These are phyloP conservation scores for Quercus berberidifolia DNA, from an alignment of 306 rosid genomes.

Conservation along the genomic window DNA sequence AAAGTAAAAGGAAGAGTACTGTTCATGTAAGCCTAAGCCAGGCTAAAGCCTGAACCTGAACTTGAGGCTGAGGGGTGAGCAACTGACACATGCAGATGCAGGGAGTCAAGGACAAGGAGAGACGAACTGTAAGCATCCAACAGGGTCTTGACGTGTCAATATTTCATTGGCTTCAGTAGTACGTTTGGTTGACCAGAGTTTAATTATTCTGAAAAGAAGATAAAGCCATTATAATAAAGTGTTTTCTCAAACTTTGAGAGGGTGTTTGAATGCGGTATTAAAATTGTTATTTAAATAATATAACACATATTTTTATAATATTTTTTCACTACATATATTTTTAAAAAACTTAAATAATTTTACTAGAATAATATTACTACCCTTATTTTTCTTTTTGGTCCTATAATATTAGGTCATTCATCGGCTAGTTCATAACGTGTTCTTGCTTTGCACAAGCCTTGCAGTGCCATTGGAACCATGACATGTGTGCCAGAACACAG, in stretches of 20 bases:
- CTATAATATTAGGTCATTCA: background rate
- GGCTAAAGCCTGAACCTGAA: background rate
- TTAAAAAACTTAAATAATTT: no score
- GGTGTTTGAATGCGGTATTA: no score
- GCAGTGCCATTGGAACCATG: background rate
- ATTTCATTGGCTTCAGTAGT: background rate
- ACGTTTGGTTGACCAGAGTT: conserved; percentile 8
- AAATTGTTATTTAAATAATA: no score
- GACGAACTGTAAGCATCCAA: background rate
- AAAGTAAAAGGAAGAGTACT: conserved; percentile 3
- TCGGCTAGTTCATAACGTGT: background rate
- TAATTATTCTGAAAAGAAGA: conserved; percentile 1
- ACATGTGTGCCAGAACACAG: background rate
- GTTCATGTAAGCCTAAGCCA: background rate
- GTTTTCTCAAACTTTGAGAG: no score
- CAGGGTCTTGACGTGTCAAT: conserved; percentile 1
- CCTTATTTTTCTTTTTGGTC: background rate
- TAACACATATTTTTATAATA: no score
- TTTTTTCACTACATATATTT: accelerated
- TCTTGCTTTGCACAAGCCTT: background rate
- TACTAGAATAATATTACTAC: no score
- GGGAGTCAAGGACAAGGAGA: background rate
- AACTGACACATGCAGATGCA: background rate
- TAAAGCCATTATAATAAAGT: background rate
- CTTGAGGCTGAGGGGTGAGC: background rate